Evolutionary conservation across 2,329 filamentous ascomycete species (phyloP).

Genomic region (Ascochyta fabae): DNA sequence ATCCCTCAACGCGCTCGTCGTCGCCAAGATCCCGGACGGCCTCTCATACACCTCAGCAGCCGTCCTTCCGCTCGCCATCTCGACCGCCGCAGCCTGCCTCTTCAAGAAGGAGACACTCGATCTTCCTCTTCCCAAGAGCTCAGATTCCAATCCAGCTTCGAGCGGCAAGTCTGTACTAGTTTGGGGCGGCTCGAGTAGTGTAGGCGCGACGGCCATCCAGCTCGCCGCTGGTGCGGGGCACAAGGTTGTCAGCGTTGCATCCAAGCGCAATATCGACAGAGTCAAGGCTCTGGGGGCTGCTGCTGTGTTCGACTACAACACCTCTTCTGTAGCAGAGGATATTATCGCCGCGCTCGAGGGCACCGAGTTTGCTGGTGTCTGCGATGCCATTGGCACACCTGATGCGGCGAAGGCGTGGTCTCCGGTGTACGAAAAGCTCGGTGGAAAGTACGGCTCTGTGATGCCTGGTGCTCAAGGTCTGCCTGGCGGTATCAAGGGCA

Average conservation of each 20-base stretch:
- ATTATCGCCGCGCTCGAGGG: conserved; percentile 51
- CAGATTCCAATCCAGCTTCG: conserved; percentile 40
- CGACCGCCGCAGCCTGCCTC: conserved; percentile 53
- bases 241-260: conserved; percentile 50
- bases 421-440: conserved; percentile 38
- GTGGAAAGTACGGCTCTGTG: conserved; percentile 38
- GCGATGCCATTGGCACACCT: conserved; percentile 45
- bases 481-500: conserved; percentile 37
- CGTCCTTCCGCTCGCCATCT: conserved; percentile 54
- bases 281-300: conserved; percentile 40
- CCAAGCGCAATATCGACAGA: conserved; percentile 39
- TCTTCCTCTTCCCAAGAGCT: conserved; percentile 47
- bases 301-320: conserved; percentile 44
- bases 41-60: conserved; percentile 49
- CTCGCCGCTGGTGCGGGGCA: conserved; percentile 51
- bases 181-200: conserved; percentile 58
- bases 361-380: conserved; percentile 52
- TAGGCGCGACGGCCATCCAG: conserved; percentile 55
- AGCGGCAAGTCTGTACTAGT: conserved; percentile 52
- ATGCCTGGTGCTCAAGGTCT: conserved; percentile 27
- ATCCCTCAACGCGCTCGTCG: conserved; percentile 32
- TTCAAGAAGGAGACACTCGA: conserved; percentile 50
- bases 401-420: conserved; percentile 33
- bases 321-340: conserved; percentile 42
- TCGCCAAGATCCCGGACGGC: conserved; percentile 48